Evolutionary conservation across 257 asterid species (phyloP).

Genomic region (Datura wrightii): DNA sequence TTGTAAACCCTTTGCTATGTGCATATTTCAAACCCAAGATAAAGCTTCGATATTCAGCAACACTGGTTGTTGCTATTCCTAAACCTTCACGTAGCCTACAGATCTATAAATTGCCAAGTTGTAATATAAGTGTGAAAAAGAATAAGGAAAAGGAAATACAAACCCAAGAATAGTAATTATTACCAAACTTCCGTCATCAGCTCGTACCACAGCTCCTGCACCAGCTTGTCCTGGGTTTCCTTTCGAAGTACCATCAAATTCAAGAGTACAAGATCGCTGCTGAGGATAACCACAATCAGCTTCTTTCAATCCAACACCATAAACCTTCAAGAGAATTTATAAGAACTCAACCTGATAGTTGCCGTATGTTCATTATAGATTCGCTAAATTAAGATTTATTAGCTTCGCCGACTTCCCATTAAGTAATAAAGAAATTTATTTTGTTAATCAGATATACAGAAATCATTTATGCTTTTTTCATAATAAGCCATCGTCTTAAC

Average conservation of each 20-base stretch:
- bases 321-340: slow-evolving; percentile 10
- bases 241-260: slow-evolving; percentile 41
- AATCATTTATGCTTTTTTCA: background rate
- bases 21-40: slow-evolving; percentile 41
- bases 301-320: slow-evolving; percentile 26
- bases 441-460: slow-evolving; percentile 20
- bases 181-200: slow-evolving; percentile 42
- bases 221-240: slow-evolving; percentile 38
- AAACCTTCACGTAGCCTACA: slow-evolving; percentile 40
- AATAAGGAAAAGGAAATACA: slow-evolving; percentile 20
- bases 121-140: background rate
- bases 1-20: slow-evolving; percentile 38
- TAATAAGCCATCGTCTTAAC: slow-evolving; percentile 12
- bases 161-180: background rate
- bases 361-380: background rate
- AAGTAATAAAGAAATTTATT: slow-evolving; percentile 7
- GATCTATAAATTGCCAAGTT: slow-evolving; percentile 18
- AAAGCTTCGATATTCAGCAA: slow-evolving; percentile 38
- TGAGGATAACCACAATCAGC: slow-evolving; percentile 18
- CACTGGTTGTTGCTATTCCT: slow-evolving; percentile 36
- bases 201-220: slow-evolving; percentile 43
- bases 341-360: slow-evolving; percentile 24
- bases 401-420: background rate
- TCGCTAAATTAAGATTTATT: background rate
- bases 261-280: slow-evolving; percentile 41